phyloP scores from a whole-genome alignment of 2,329 filamentous ascomycete species.

The Fusarium circinatum region DNA sequence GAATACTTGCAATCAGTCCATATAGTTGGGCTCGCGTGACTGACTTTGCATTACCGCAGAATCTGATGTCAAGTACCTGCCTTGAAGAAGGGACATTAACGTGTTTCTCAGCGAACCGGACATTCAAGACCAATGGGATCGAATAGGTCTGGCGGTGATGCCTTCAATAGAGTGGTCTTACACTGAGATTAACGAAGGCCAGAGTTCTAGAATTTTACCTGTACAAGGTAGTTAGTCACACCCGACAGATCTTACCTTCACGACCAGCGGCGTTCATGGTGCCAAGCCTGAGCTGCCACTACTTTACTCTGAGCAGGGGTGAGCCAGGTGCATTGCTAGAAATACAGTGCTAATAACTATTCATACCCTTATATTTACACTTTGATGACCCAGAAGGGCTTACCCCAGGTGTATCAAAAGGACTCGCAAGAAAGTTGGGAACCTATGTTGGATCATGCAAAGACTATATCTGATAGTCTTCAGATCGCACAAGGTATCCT shows the following conservation, averaged over 20 bases:
- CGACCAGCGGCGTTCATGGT: not conserved
- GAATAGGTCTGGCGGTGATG: constrained; percentile 6
- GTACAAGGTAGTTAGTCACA: not conserved
- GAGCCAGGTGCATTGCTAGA: not conserved
- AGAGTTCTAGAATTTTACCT: constrained; percentile 16
- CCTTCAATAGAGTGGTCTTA: constrained; percentile 28
- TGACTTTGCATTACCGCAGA: not conserved
- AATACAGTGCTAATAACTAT: not conserved
- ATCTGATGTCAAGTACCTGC: not conserved
- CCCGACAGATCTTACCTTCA: not conserved
- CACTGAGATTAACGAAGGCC: constrained; percentile 1
- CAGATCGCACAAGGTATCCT: constrained; percentile 80
- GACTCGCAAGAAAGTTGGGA: constrained; percentile 81
- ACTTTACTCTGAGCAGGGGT: not conserved
- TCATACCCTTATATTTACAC: not conserved
- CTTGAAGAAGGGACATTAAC: not conserved
- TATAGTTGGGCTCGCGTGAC: constrained; percentile 1
- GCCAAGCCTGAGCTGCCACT: not conserved
- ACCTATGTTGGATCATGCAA: constrained; percentile 79
- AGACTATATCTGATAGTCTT: constrained; percentile 77
- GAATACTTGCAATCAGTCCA: not conserved
- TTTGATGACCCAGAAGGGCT: constrained; percentile 70
- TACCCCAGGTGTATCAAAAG: constrained; percentile 81
- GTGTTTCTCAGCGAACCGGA: not conserved
- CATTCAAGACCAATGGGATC: not conserved